Base-by-base conservation (phyloP, 306 rosid genomes). In the Cicer arietinum region DNA sequence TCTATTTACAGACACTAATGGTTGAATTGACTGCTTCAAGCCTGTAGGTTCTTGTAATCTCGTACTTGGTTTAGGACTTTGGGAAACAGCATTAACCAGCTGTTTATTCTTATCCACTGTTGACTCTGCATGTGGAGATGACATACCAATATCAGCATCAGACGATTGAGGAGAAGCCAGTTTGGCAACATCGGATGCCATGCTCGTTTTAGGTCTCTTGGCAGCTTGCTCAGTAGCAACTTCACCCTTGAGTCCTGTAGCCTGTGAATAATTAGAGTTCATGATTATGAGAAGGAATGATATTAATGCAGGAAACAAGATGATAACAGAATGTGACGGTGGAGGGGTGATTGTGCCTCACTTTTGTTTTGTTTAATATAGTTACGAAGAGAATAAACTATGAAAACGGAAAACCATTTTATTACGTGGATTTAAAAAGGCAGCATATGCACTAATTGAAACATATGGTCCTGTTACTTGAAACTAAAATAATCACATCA, bases 201-300 rank as follows among this genome's bases (percentile, higher is more conserved):
- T 20, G 81, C 81, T 92, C 63, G 72, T 79, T 87, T 95, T 92
- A 56, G 84, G 96, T 81, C 90, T 82, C 88, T 92, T 95, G 69
- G 92, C 80, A 72, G 87, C 84, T 81, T 82, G 90, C 82, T 88
- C 98, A 25, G 83, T 18, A 63, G 79, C 87, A 47, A 73, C 76
- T 65, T 92, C 99, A 8, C 77, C 89, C 86, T 90, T 91, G 64
- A 62, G 63, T 81, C 91, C 97, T 4, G 96, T 76, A 65, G 96
- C 82, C 99, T 95, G 94, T 44, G 77, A 78, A 77, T 76, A 52
- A 54, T 73, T 60, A 75, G 54, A 75, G 68, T 59, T 14, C 69
- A 71, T 59, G 35, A 67, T 65, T 47, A 71, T 75, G 61, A 51
- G 77, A 70, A 51, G 48, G 39, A 69, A 71, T 50, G 52, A 11